phyloP scores from a whole-genome alignment of 1,284 basidiomycete genomes.

The Cutaneotrichosporon arboriforme region DNA sequence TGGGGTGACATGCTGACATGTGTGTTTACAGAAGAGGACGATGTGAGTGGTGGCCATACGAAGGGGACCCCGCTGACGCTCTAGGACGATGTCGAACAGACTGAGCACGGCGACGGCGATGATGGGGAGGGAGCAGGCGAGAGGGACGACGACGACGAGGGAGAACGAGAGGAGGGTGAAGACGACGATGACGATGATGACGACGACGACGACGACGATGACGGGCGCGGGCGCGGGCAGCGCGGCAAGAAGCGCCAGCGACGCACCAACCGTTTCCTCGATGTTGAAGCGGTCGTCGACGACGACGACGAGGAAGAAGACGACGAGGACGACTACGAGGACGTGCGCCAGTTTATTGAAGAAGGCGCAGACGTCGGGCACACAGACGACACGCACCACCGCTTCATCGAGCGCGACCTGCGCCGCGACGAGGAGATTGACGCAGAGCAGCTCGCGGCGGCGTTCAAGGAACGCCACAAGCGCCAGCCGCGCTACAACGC shows the following conservation, averaged over 20 bases:
- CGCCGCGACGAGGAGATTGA: conserved; percentile 76
- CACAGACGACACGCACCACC: conserved; percentile 58
- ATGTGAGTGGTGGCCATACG: conserved; percentile 16
- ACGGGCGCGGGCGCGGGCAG: conserved; percentile 7
- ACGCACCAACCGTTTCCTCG: conserved; percentile 74
- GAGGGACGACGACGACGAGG: conserved; percentile 58
- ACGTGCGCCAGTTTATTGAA: conserved; percentile 66
- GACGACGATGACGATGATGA: conserved; percentile 21
- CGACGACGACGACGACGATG: conserved; percentile 3
- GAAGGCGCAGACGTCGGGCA: conserved; percentile 63
- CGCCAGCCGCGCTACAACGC: conserved; percentile 69
- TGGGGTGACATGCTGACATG: neutral
- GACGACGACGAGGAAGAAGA: conserved; percentile 95
- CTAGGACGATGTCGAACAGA: conserved; percentile 20
- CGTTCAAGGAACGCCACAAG: conserved; percentile 74
- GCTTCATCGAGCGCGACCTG: conserved; percentile 68
- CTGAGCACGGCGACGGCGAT: conserved; percentile 26
- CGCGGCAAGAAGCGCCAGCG: conserved; percentile 43
- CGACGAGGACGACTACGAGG: conserved; percentile 69
- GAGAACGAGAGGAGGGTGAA: conserved; percentile 50
- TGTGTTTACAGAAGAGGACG: conserved; percentile 18
- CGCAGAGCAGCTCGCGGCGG: conserved; percentile 78
- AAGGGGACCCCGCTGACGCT: neutral
- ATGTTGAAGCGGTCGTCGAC: conserved; percentile 90
- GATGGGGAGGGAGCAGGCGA: conserved; percentile 45